Conservation (phyloP, 345 rosid species). For the Microthlaspi erraticum region DNA sequence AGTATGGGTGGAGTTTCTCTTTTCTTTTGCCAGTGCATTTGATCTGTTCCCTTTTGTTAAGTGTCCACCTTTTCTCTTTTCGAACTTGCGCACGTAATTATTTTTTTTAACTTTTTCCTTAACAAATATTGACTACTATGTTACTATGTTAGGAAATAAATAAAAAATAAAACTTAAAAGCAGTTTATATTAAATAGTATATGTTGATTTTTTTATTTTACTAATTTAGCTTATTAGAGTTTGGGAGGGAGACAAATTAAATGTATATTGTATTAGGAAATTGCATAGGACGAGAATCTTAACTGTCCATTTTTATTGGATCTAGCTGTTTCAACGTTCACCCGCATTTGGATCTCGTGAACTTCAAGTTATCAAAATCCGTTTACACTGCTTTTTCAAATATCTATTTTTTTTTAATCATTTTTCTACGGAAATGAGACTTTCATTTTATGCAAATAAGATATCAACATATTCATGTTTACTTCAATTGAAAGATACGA, state of each 20-base stretch:
- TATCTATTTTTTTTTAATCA: neutral
- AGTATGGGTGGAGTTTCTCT: constrained; percentile 40
- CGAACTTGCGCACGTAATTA: neutral
- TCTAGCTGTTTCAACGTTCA: constrained; percentile 41
- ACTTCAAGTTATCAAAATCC: constrained; percentile 34
- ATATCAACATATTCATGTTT: neutral
- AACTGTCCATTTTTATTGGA: constrained; percentile 22
- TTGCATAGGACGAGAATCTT: constrained; percentile 21
- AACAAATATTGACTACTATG: neutral
- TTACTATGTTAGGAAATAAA: neutral
- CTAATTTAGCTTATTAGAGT: neutral
- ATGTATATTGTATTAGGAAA: neutral
- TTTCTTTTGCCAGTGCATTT: constrained; percentile 43
- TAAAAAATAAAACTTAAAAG: neutral
- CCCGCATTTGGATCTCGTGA: constrained; percentile 33
- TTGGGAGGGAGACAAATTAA: constrained; percentile 25
- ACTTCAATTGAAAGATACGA: neutral
- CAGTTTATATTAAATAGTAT: neutral
- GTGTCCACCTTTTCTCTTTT: constrained; percentile 4
- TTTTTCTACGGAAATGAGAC: constrained; percentile 1
- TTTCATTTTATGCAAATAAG: neutral
- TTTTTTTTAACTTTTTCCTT: neutral
- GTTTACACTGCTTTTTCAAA: constrained; percentile 1
- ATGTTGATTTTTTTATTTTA: neutral
- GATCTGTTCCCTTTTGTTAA: constrained; percentile 39